A percentile compares a stretch with the other conserved stretches of the same genome.
Conservation (phyloP, 345 rosid genomes). For the Citrus glauca region DNA sequence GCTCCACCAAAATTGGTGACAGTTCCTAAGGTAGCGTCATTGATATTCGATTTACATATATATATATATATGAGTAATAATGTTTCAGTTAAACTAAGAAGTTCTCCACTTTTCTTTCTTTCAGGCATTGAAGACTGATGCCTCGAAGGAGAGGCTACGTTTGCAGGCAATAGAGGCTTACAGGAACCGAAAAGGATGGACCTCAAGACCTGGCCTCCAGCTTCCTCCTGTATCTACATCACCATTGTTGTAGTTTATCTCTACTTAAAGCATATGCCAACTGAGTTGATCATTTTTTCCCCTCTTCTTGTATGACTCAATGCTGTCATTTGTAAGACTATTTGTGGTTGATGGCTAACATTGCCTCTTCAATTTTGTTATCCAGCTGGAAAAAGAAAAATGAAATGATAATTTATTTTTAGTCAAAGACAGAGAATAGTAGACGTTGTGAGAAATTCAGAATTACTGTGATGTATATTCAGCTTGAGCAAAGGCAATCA, state of each 20-base stretch:
- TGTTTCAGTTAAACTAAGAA: background rate
- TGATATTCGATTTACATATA: background rate
- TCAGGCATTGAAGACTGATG: constrained; percentile 54
- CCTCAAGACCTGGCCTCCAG: constrained; percentile 59
- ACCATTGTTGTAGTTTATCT: constrained; percentile 9
- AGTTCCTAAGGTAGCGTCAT: constrained; percentile 54
- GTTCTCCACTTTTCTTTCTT: constrained; percentile 2
- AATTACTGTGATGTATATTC: background rate
- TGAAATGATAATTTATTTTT: background rate
- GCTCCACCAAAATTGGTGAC: constrained; percentile 74
- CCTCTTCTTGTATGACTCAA: background rate
- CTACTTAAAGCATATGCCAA: background rate
- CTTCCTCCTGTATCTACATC: constrained; percentile 34
- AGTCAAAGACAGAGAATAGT: background rate
- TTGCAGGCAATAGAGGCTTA: constrained; percentile 76
- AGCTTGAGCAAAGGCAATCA: background rate
- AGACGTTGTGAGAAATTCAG: background rate
- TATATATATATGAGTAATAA: background rate
- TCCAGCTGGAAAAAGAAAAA: background rate
- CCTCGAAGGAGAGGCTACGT: constrained; percentile 68
- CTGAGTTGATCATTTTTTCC: background rate
- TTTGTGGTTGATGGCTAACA: background rate
- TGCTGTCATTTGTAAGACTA: background rate
- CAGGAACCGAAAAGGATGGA: constrained; percentile 71
- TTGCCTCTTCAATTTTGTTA: background rate